Evolutionary conservation across 208 protist species (phyloP), one percentile per base, ranked within the genome.

Genomic region (Acanthamoeba healyi): DNA sequence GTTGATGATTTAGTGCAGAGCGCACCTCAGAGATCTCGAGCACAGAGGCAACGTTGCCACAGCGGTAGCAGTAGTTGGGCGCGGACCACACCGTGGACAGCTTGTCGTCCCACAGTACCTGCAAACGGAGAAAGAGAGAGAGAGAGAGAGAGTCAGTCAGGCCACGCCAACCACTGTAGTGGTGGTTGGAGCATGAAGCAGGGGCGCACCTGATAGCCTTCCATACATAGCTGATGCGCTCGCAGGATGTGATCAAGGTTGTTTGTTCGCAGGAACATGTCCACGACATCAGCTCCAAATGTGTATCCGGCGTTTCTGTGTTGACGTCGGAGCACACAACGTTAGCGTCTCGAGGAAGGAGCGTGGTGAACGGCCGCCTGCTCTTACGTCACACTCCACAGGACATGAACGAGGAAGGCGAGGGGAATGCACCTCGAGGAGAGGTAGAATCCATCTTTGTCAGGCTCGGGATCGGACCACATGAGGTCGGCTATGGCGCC

Each of bases 401-500:
- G 56, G 24, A 63, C 56, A 63, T n/a, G 24, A 63, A 24, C n/a
- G n/a, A n/a, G 10, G 51, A 58, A 24, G 14, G 19, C 19, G 51
- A 24, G 51, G 51, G 10, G 51, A 19, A 10, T 19, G 19, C 51
- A 58, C 74, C 74, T 84, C 34, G n/a, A n/a, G n/a, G 79, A 87
- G n/a, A 61, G 46, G n/a, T 87, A 63, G 29, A 87, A 87, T 12
- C 79, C 79, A 5, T 87, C 79, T 61, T 87, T 87, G 79, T 87
- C 42, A 4, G 15, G 40, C 51, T 98, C 97, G 22, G 99, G 99
- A 96, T 99, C 99, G 10, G 98, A 99, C 99, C 99, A 99, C 26
- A 99, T 95, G 42, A 99, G 94, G 95, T 99, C 99, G 26, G 87
- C 65, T 95, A 99, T 98, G 24, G 98, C 96, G 40, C 99, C 99